These are phyloP conservation scores for Stropharia rugosoannulata DNA, from an alignment of 768 basidiomycete species.

Conservation along the genomic window DNA sequence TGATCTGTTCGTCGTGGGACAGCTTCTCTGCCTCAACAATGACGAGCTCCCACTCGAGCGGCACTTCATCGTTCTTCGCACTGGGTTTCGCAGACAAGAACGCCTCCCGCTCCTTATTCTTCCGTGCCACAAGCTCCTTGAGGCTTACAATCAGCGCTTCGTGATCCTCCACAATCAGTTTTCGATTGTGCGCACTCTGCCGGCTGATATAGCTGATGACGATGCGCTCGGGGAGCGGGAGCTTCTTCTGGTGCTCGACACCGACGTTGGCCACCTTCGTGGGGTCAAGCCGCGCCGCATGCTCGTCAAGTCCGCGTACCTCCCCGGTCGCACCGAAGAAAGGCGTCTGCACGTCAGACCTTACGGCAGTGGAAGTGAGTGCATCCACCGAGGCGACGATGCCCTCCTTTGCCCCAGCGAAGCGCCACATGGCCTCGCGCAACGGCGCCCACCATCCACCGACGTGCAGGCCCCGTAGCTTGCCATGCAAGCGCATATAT, in stretches of 20 bases:
- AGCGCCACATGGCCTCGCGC: constrained; percentile 61
- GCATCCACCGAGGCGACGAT: background rate
- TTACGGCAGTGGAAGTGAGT: background rate
- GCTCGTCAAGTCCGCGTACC: constrained; percentile 12
- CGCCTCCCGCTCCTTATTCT: constrained; percentile 24
- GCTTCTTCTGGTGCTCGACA: constrained; percentile 25
- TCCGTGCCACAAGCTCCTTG: constrained; percentile 44
- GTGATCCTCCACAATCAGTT: constrained; percentile 57
- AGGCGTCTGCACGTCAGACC: background rate
- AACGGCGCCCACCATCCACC: constrained; percentile 83
- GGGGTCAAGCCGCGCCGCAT: background rate
- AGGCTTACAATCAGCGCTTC: constrained; percentile 50
- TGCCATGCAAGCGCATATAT: constrained; percentile 36
- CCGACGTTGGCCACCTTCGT: constrained; percentile 16
- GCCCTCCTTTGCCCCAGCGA: constrained; percentile 45
- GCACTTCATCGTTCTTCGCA: constrained; percentile 18
- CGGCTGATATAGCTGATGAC: constrained; percentile 76
- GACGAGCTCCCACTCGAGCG: constrained; percentile 55
- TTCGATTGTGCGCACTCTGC: constrained; percentile 51
- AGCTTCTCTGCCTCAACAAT: constrained; percentile 63
- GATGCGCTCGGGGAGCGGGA: constrained; percentile 46
- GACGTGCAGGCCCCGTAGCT: constrained; percentile 38
- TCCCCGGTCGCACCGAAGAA: constrained; percentile 11
- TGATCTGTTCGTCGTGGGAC: constrained; percentile 75
- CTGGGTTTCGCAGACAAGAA: constrained; percentile 13